Percentiles rank a stretch among this genome's conserved stretches.
Conservation (phyloP, 2,329 filamentous ascomycete species). For the Fusarium metavorans region DNA sequence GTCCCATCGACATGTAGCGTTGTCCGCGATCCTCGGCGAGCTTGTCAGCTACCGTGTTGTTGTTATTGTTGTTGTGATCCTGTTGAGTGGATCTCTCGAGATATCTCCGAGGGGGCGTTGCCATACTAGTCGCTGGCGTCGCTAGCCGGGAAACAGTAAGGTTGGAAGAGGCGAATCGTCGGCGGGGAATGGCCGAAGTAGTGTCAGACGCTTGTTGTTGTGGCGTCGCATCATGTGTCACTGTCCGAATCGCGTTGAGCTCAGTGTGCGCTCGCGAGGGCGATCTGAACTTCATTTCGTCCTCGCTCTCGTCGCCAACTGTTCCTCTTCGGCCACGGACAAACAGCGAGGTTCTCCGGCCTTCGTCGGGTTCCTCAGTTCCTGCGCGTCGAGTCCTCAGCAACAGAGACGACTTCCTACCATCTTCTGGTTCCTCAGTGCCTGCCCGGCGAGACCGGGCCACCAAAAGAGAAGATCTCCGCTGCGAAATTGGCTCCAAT, state of each 20-base stretch:
- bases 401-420: conserved; percentile 57
- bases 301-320: conserved; percentile 60
- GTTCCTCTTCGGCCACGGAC: conserved; percentile 61
- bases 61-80: conserved; percentile 54
- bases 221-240: conserved; percentile 43
- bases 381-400: conserved; percentile 59
- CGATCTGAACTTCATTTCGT: conserved; percentile 63
- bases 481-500: conserved; percentile 51
- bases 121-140: conserved; percentile 52
- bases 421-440: conserved; percentile 62
- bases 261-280: conserved; percentile 72
- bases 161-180: conserved; percentile 64
- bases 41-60: conserved; percentile 28
- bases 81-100: conserved; percentile 57
- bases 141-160: conserved; percentile 60
- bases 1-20: conserved; percentile 60
- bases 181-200: conserved; percentile 59
- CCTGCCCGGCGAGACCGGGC: conserved; percentile 57
- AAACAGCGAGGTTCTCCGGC: conserved; percentile 57
- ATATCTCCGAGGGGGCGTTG: conserved; percentile 59
- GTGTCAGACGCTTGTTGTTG: conserved; percentile 42
- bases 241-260: conserved; percentile 54
- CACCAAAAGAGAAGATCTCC: conserved; percentile 65
- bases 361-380: conserved; percentile 63
- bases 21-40: conserved; percentile 43